phyloP scores from a whole-genome alignment of 2,329 filamentous ascomycete species.

The Diplodia mutila region DNA sequence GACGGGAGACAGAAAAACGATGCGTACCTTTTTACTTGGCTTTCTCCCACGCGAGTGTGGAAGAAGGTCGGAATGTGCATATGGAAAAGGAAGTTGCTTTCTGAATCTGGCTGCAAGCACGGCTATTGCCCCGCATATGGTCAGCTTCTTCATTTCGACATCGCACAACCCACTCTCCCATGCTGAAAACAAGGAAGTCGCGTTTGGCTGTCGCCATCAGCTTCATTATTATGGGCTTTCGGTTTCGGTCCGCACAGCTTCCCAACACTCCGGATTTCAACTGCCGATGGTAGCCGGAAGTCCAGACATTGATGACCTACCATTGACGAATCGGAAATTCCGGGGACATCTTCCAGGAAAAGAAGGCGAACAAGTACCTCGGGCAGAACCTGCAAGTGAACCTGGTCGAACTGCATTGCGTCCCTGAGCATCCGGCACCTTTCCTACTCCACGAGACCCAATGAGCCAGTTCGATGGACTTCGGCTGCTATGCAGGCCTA shows the following conservation, averaged over 20 bases:
- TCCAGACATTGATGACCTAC: background rate
- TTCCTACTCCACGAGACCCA: background rate
- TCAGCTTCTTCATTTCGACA: background rate
- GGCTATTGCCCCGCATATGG: background rate
- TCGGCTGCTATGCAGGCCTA: background rate
- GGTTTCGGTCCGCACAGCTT: background rate
- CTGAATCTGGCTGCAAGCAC: background rate
- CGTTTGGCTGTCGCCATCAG: too few species aligned
- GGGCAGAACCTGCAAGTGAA: background rate
- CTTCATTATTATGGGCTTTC: too few species aligned
- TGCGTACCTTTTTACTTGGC: background rate
- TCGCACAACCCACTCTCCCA: background rate
- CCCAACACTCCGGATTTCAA: background rate
- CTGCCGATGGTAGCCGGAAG: background rate
- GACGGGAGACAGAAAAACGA: background rate
- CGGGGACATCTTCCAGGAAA: too few species aligned
- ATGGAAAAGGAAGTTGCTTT: slow-evolving; percentile 9
- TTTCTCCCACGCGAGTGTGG: background rate
- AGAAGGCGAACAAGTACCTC: background rate
- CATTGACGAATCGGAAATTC: background rate
- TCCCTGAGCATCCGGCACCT: background rate
- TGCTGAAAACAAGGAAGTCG: background rate
- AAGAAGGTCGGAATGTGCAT: background rate
- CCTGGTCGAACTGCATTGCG: background rate
- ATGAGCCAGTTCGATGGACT: background rate